Base-by-base conservation (phyloP, 768 basidiomycete genomes). In the Leccinellum luteum region DNA sequence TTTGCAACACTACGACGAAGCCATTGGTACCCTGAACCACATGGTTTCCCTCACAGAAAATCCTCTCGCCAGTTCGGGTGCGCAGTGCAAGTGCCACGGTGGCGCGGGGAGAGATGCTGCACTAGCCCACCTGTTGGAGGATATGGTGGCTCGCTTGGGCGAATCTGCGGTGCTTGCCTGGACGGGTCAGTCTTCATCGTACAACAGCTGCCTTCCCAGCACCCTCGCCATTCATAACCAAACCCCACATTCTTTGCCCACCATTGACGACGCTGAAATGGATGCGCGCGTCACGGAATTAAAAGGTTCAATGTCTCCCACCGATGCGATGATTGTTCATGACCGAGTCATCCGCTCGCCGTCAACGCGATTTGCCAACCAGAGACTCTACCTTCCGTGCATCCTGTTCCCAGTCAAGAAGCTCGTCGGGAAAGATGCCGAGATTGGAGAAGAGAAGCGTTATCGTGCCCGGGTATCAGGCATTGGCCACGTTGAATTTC, bases 171-270 rank as follows among this genome's bases (percentile, higher is more conserved):
- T 60, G 6, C 50, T 63, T 41, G 45, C 21, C n/a, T 64, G 62
- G 62, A 17, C 31, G 4, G 61, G 61, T 12, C 30, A 47, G 19
- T 30, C 61, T 1, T 63, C 61, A 0, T 7, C 30, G 3, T 64
- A 63, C 14, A 63, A 63, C 12, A 63, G 60, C 10, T 62, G 61
- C 27, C 56, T 62, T 19, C 60, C 61, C 0, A 30, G 12, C 3
- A 28, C 54, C 9, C 41, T 62, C 13, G 31, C 23, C 0, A 48
- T 53, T 3, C 62, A 63, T 12, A 32, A 14, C 1, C 38, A 28
- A 17, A 8, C 17, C 0, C 34, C 52, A 1, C 1, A 3, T 17
- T 1, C 30, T 15, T 27, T 15, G 2, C 5, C 19, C 13, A 4
- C 17, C 6, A 23, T 34, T 2, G 28, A 23, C 8, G 41, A 48